Base-by-base conservation (phyloP, 2,329 filamentous ascomycete species). In the Fusarium brevicatenulatum region DNA sequence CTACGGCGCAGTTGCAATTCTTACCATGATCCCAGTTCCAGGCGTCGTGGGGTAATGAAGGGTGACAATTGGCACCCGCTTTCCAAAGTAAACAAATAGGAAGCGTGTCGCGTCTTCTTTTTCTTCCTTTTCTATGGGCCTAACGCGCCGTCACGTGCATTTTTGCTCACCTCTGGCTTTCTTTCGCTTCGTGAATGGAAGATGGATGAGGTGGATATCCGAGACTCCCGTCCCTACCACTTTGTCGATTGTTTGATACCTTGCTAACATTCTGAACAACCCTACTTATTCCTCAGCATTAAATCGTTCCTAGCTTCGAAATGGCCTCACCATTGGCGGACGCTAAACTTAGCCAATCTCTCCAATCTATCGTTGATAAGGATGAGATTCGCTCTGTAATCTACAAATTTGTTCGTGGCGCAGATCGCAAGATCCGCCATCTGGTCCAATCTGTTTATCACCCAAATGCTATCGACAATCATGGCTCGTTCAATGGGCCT, bases 1-100 rank as follows among this genome's bases (percentile, higher is more conserved):
- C 40, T 63, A 53, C 50, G 68, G 74, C 66, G 58, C 42, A 63
- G 72, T 66, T 47, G 54, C 60, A 23, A 36, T 66, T 59, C 25
- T 63, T 59, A 18, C 37, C 36, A 49, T 65, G 32, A 50, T 57
- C 40, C 42, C 30, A 49, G 42, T 28, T 57, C 42, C 55, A 43
- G 9, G 9, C 32, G 50, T 68, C 71, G 67, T 68, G 68, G 72
- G 71, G 73, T 76, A 76, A 72, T 32, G 32, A 43, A 25, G 32
- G 15, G 21, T 74, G 63, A 76, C 9, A 54, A 54, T 65, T 69
- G 49, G 56, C 57, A 60, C 68, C 62, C 72, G 67, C 52, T 43
- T 54, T 11, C 23, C 18, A 64, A 77, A 77, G 76, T 77, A 77
- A 77, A 77, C 76, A 77, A 75, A 44, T 53, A 36, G 16, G n/a